Percentiles rank a stretch among this genome's conserved stretches.
phyloP scores from a whole-genome alignment of 306 rosid genomes.

The Dalbergia cochinchinensis region DNA sequence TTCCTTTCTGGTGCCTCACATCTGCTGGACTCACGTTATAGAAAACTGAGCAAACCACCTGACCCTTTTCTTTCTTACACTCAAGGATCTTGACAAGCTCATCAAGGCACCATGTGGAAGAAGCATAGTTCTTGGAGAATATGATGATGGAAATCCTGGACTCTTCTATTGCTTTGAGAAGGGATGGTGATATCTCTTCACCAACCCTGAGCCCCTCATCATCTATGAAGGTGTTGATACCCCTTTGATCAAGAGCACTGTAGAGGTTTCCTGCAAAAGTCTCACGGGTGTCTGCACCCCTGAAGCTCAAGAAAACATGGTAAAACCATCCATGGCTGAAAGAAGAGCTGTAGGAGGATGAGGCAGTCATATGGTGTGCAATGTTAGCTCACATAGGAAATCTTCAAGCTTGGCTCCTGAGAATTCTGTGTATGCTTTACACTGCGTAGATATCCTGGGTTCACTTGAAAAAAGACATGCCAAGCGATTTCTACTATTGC shows the following conservation, averaged over 20 bases:
- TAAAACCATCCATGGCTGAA: slow-evolving; percentile 37
- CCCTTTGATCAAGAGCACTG: slow-evolving; percentile 48
- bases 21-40: slow-evolving; percentile 35
- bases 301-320: slow-evolving; percentile 50
- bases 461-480: not conserved
- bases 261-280: slow-evolving; percentile 43
- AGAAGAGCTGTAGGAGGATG: slow-evolving; percentile 30
- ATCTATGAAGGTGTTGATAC: slow-evolving; percentile 51
- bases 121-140: slow-evolving; percentile 46
- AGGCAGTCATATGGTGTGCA: slow-evolving; percentile 15
- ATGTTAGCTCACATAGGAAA: slow-evolving; percentile 14
- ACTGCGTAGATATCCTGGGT: too few relatives aligned
- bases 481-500: slow-evolving; percentile 6
- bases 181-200: slow-evolving; percentile 48
- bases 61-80: slow-evolving; percentile 40
- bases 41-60: slow-evolving; percentile 41
- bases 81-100: slow-evolving; percentile 48
- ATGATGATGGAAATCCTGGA: slow-evolving; percentile 46
- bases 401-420: not conserved
- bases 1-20: slow-evolving; percentile 46
- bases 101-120: slow-evolving; percentile 45
- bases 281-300: slow-evolving; percentile 42
- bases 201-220: slow-evolving; percentile 43
- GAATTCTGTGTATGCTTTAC: not conserved
- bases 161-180: slow-evolving; percentile 48